Evolutionary conservation across 352 stramenopile species (phyloP).

Genomic region (Globisporangium carolinianum): DNA sequence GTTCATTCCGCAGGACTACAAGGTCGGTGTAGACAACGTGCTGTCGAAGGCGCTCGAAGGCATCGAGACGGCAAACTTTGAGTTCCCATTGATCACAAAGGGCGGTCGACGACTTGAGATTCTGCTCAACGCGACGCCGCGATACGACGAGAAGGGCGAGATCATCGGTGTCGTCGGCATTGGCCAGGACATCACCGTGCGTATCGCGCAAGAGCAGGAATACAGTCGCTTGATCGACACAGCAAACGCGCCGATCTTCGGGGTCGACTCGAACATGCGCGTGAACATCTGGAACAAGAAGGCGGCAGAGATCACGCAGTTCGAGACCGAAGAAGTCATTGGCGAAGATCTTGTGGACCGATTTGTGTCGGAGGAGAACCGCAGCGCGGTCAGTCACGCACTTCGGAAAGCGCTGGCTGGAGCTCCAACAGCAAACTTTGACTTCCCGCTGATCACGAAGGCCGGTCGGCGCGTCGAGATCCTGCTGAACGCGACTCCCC

Average conservation of each 20-base stretch:
- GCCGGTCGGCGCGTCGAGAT: conserved; percentile 44
- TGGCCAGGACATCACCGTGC: conserved; percentile 52
- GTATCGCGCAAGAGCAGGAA: conserved; percentile 56
- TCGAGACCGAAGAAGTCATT: conserved; percentile 76
- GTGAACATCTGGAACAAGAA: conserved; percentile 90
- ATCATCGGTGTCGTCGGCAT: conserved; percentile 25
- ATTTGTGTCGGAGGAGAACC: conserved; percentile 1
- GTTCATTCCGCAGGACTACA: conserved; percentile 65
- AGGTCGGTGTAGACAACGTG: conserved; percentile 40
- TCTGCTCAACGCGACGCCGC: conserved; percentile 60
- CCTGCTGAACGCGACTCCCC: conserved; percentile 63
- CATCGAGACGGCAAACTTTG: conserved; percentile 4
- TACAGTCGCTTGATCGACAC: conserved; percentile 57
- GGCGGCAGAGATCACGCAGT: conserved; percentile 77
- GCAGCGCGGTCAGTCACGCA: conserved; percentile 39
- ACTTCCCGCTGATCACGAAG: conserved; percentile 50
- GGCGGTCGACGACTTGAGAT: conserved; percentile 41
- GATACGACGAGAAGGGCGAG: conserved; percentile 35
- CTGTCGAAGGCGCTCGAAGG: conserved; percentile 49
- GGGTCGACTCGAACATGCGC: conserved; percentile 50
- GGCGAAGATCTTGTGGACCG: conserved; percentile 53
- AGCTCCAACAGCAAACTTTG: conserved; percentile 69
- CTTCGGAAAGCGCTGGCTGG: conserved; percentile 33
- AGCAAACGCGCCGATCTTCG: conserved; percentile 63
- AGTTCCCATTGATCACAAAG: conserved; percentile 31